These are phyloP conservation scores for Fusarium secorum DNA, from an alignment of 2,329 filamentous ascomycete species.

Conservation along the genomic window DNA sequence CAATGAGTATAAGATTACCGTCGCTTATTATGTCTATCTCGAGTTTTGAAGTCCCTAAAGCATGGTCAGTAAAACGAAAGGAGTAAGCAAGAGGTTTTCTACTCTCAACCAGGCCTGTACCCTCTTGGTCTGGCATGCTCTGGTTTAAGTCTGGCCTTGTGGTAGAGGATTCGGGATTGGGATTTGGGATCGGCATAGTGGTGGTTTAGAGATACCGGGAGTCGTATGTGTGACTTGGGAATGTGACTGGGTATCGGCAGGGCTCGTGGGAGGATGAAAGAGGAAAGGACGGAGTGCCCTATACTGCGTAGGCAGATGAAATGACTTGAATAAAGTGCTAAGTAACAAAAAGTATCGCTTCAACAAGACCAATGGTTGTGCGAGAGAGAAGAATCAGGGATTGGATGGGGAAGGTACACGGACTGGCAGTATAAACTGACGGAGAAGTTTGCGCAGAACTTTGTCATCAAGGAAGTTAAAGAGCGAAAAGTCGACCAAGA, in stretches of 20 bases:
- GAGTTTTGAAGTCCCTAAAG: background rate
- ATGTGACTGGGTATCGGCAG: background rate
- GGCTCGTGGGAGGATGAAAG: background rate
- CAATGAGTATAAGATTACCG: background rate
- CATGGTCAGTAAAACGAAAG: background rate
- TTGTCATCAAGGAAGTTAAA: no score
- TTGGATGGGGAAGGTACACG: background rate
- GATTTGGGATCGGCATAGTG: background rate
- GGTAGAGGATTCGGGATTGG: background rate
- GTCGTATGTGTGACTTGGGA: background rate
- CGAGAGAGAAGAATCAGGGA: background rate
- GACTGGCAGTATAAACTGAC: background rate
- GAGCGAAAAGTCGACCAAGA: background rate
- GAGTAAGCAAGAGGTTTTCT: background rate
- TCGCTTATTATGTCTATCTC: background rate
- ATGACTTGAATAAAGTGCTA: background rate
- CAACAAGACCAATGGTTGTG: background rate
- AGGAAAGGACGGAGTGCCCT: background rate
- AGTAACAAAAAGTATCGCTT: background rate
- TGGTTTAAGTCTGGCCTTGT: background rate
- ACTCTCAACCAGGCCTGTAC: background rate
- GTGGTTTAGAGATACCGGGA: background rate
- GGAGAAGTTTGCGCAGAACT: background rate
- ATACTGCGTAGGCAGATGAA: background rate
- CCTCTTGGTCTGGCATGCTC: background rate